Evolutionary conservation across 2,329 filamentous ascomycete genomes (phyloP), one percentile per base, ranked within the genome.

Genomic region (Thielaviopsis ethacetica): DNA sequence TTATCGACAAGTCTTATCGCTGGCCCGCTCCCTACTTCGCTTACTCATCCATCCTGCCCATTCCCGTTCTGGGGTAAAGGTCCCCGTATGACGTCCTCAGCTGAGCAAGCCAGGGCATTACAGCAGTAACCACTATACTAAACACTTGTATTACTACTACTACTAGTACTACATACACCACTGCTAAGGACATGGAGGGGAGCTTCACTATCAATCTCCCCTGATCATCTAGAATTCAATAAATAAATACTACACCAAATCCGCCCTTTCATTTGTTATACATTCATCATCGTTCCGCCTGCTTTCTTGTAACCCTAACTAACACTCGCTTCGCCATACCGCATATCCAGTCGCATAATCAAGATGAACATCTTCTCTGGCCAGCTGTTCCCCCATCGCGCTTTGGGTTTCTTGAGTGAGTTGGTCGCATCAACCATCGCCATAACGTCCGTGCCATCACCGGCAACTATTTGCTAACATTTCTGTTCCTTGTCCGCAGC

Each of bases 321-420:
- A 44, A n/a, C 38, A n/a, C 15, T 44, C 38, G 10, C 38, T 44
- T n/a, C 38, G n/a, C 38, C 34, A 41, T 12, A 41, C 12, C 38
- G 12, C 38, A 44, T 44, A 5, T n/a, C 4, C 38, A 22, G 13
- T 52, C 49, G 21, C 49, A 52, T 34, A 24, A 24, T 52, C 49
- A 52, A 22, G 12, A 44, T 44, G 38, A 44, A 44, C 15, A 44
- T 79, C 54, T 79, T 81, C 65, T 74, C 71, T 34, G 81, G 81
- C 59, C 81, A 84, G 67, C 80, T 88, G 38, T 75, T 82, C 67
- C 85, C 85, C 19, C 82, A 83, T 30, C 77, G 80, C 66, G 82
- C 79, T 22, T 71, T 86, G 62, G 82, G 84, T n/a, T 82, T 82
- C 63, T 73, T 84, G 5, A 68, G 74, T 76, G 63, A 50, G 65